Base-by-base conservation (phyloP, 1,284 basidiomycete genomes). In the Cutaneotrichosporon dermatis region DNA sequence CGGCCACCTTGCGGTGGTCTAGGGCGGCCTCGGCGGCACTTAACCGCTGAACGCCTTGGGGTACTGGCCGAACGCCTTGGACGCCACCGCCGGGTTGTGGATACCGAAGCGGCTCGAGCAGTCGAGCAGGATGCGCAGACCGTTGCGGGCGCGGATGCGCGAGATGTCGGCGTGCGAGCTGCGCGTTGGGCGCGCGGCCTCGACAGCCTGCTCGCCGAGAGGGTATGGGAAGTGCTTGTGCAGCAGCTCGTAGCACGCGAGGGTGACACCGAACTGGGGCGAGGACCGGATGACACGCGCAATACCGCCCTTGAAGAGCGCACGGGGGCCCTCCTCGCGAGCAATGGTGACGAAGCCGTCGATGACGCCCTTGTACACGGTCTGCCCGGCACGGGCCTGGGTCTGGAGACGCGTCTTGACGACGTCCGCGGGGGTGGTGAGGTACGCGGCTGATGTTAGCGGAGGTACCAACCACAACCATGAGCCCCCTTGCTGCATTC, bases 371-470 rank as follows among this genome's bases (percentile, higher is more conserved):
- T 90, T 92, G 82, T 99, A 99, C 62, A 88, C 82, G 4, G 92
- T 90, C 77, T 99, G 87, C 13, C 95, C 96, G 69, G 90, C 88
- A 64, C 88, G 84, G 40, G 92, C 89, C 78, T 99, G 96, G n/a
- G 92, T 88, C 77, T 99, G 96, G 65, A 99, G 81, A 58, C 95
- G 87, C n/a, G 95, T 99, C 84, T 99, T 99, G 77, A 98, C 91
- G 61, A 99, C 96, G 78, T 99, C 95, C 59, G 70, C 66, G 34
- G 69, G 72, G 45, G 73, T 70, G 46, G 68, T 74, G 54, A 71
- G 62, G 58, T 62, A 64, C 36, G 65, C 58, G 41, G 59, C 48
- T 25, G 25, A 25, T 39, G 12, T 25, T 25, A 25, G 25, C 25
- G 25, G 25, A 25, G 25, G 25, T 25, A 25, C 25, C 25, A 25